phyloP scores from a whole-genome alignment of 1,284 basidiomycete genomes.

The Leccinum huronense region DNA sequence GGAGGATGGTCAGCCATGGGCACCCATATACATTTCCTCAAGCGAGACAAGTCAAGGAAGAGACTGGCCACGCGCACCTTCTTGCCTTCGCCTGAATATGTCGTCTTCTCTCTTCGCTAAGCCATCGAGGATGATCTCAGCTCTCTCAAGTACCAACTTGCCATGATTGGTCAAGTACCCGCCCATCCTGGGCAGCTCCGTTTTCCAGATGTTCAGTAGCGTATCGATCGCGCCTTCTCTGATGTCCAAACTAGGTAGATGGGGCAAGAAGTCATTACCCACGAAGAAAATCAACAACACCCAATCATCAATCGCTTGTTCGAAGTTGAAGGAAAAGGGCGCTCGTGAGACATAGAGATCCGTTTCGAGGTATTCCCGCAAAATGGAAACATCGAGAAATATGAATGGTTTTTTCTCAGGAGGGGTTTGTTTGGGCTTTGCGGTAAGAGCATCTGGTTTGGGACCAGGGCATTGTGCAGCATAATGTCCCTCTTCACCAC shows the following conservation, averaged over 20 bases:
- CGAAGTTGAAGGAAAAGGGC: slow-evolving; percentile 91
- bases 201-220: slow-evolving; percentile 93
- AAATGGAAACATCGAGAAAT: slow-evolving; percentile 93
- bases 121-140: slow-evolving; percentile 94
- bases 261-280: slow-evolving; percentile 99
- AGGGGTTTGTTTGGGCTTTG: slow-evolving; percentile 59
- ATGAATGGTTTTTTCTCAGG: slow-evolving; percentile 96
- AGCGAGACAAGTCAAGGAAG: slow-evolving; percentile 8
- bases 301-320: slow-evolving; percentile 99
- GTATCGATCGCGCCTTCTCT: slow-evolving; percentile 99
- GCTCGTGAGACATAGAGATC: slow-evolving; percentile 83
- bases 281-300: slow-evolving; percentile 99
- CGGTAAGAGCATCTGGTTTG: slow-evolving; percentile 64
- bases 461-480: slow-evolving; percentile 88
- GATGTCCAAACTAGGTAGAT: slow-evolving; percentile 97
- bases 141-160: slow-evolving; percentile 80
- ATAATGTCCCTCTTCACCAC: slow-evolving; percentile 93
- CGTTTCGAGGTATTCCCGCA: slow-evolving; percentile 97
- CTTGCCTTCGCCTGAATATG: slow-evolving; percentile 89
- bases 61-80: slow-evolving; percentile 60
- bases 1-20: slow-evolving; percentile 17
- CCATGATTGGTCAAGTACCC: slow-evolving; percentile 97
- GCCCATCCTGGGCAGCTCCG: slow-evolving; percentile 90
- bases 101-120: slow-evolving; percentile 92
- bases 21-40: neutral